Conservation (phyloP, 805 yeast genomes). For the Trichomonascus vanleenenianus region DNA sequence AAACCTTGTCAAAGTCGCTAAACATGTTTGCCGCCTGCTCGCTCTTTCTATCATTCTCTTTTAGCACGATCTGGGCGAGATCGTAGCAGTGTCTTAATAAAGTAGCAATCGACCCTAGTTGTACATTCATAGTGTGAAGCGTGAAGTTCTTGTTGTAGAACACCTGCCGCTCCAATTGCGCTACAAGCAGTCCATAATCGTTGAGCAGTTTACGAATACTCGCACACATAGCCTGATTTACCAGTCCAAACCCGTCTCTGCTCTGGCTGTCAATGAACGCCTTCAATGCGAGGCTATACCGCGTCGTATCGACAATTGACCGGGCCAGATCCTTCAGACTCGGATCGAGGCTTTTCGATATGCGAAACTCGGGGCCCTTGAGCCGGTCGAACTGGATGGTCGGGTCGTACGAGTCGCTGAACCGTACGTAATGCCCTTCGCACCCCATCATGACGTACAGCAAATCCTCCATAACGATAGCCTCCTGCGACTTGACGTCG, state of each 20-base stretch:
- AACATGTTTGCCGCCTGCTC: constrained; percentile 26
- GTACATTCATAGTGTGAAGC: constrained; percentile 50
- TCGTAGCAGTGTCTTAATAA: constrained; percentile 51
- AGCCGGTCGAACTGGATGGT: constrained; percentile 35
- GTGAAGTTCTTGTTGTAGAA: constrained; percentile 44
- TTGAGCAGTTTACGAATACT: constrained; percentile 43
- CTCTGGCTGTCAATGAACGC: constrained; percentile 57
- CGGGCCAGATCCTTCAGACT: constrained; percentile 64
- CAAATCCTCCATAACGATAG: constrained; percentile 62
- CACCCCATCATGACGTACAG: constrained; percentile 48
- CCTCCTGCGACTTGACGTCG: constrained; percentile 45
- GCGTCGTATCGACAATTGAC: constrained; percentile 54
- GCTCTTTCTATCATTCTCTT: constrained; percentile 30
- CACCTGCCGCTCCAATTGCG: constrained; percentile 47
- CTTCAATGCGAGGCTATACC: constrained; percentile 48
- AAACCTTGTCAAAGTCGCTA: constrained; percentile 36
- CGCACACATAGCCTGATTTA: constrained; percentile 64
- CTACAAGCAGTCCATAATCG: constrained; percentile 23
- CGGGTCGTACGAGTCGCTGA: constrained; percentile 53
- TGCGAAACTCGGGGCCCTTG: constrained; percentile 66
- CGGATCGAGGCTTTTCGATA: constrained; percentile 65
- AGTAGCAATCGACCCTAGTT: constrained; percentile 32
- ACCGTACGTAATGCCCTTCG: constrained; percentile 74
- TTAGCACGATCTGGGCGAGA: constrained; percentile 40
- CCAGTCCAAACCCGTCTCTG: constrained; percentile 52